Base-by-base conservation (phyloP, 768 basidiomycete species). In the Xerocomellus chrysenteron region DNA sequence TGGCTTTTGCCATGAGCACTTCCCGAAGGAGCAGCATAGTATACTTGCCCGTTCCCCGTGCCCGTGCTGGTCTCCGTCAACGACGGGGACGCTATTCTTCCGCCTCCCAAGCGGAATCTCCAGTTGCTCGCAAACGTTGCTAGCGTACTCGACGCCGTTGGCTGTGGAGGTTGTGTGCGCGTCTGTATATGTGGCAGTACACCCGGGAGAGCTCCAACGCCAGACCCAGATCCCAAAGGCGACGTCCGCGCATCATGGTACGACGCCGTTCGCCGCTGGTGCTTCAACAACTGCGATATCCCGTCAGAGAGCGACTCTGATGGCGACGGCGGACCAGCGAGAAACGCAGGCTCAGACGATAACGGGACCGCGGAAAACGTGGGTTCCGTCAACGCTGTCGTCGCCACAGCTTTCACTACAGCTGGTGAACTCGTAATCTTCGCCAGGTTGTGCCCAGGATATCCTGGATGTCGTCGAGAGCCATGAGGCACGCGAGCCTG, bases 401-500 rank as follows among this genome's bases (percentile, higher is more conserved):
- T 88, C 4, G 88, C 78, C 19, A 80, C 78, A 0, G 84, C 85
- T 68, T 90, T 90, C 1, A 78, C 69, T 19, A 72, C 62, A 36
- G 74, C 62, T 0, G 80, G 64, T 0, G 80, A 74, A 42, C 73
- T 72, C 16, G 79, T 68, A 19, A 74, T 74, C 2, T 77, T 75
- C 46, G 82, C 85, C 50, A 90, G 85, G 76, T 36, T 87, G 83
- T 32, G 78, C 81, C 0, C 79, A 75, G 8, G 88, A 90, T 66
- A 90, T 86, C 52, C 76, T 79, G 10, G 90, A 92, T 1, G 87
- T 81, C 6, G 82, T 79, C 3, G 88, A 90, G 21, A 85, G 68
- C 17, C 86, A 80, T 2, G 88, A 90, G 6, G 87, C 83, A 41
- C 89, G 80, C 6, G 90, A 91, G 7, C 80, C 86, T 36, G 90